These are phyloP conservation scores for Warburgia ugandensis DNA, from an alignment of 164 flowering plant species.

Conservation along the genomic window DNA sequence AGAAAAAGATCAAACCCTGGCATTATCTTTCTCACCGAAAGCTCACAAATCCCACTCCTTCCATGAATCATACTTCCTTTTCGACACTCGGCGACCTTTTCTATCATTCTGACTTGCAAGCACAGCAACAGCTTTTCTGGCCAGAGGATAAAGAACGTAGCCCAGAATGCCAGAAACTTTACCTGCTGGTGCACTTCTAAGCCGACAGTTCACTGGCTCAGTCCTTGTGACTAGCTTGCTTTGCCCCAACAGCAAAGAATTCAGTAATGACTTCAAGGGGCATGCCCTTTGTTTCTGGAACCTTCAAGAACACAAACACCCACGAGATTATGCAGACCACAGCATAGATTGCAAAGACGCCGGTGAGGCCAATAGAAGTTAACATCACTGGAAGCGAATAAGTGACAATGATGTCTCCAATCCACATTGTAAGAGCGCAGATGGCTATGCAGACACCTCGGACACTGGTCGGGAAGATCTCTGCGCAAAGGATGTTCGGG, in stretches of 20 bases:
- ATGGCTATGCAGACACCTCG: constrained; percentile 95
- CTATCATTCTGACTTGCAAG: no score
- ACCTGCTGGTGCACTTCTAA: no score
- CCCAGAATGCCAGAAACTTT: no score
- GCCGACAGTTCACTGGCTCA: no score
- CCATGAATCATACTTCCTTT: no score
- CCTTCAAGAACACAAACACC: constrained; percentile 79
- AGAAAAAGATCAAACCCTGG: no score
- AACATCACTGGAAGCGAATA: constrained; percentile 84
- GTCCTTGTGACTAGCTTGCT: no score
- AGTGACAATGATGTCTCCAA: constrained; percentile 79
- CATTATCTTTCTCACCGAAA: no score
- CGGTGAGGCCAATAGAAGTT: constrained; percentile 67
- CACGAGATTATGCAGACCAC: constrained; percentile 60
- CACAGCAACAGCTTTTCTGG: no score
- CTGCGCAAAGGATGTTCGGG: constrained; percentile 91
- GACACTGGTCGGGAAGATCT: constrained; percentile 90
- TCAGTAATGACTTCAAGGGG: constrained; percentile 90
- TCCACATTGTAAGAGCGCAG: constrained; percentile 81
- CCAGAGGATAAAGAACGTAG: no score
- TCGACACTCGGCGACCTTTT: no score
- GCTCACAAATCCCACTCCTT: no score
- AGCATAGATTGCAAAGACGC: constrained; percentile 78
- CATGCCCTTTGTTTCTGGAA: constrained; percentile 98
- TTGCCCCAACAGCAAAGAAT: constrained; percentile 89